Evolutionary conservation across 306 rosid genomes (phyloP).

Genomic region (Citrullus amarus): DNA sequence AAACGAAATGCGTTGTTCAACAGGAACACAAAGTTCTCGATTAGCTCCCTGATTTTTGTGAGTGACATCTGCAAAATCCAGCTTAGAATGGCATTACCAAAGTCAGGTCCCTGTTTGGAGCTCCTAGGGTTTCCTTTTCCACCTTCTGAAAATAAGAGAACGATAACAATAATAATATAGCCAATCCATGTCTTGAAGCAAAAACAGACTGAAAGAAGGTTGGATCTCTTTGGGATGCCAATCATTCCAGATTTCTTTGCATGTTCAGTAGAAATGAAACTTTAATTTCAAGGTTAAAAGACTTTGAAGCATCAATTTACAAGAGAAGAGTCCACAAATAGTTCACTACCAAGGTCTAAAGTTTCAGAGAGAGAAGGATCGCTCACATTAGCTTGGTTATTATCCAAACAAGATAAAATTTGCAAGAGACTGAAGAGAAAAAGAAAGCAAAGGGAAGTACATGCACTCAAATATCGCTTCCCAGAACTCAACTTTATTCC

Average conservation of each 20-base stretch:
- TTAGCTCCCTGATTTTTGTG: conserved; percentile 34
- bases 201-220: not conserved
- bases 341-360: not conserved
- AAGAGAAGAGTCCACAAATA: not conserved
- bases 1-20: conserved; percentile 27
- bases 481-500: not conserved
- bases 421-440: too few species aligned
- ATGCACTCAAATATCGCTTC: not conserved
- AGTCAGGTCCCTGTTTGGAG: conserved; percentile 18
- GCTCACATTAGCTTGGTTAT: not conserved
- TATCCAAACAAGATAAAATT: not conserved
- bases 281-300: not conserved
- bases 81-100: conserved; percentile 15
- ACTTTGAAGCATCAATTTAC: not conserved
- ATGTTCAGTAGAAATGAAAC: too few species aligned
- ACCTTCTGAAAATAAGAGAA: conserved; percentile 3
- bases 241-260: not conserved
- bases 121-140: conserved; percentile 17
- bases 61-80: conserved; percentile 36
- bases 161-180: not conserved
- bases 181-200: not conserved
- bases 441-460: too few species aligned
- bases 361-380: not conserved
- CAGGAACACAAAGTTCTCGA: conserved; percentile 35
- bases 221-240: not conserved